phyloP scores from a whole-genome alignment of 2,329 filamentous ascomycete species.

The Talaromyces islandicus region DNA sequence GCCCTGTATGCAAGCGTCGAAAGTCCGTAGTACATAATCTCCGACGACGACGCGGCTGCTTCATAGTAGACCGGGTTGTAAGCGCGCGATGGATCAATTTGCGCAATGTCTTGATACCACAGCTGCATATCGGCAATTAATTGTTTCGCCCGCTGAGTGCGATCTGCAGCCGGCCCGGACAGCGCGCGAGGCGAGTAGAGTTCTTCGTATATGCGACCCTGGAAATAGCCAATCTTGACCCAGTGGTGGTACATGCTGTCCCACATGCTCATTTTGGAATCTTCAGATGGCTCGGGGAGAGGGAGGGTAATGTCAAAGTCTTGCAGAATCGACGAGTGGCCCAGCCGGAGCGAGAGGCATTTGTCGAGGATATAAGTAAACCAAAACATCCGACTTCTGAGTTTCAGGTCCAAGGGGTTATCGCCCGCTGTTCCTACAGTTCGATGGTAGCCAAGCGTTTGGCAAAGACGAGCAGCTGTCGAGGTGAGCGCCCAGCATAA shows the following conservation, averaged over 20 bases:
- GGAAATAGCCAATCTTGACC: slow-evolving; percentile 51
- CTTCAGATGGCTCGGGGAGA: slow-evolving; percentile 22
- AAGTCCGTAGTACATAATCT: slow-evolving; percentile 30
- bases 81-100: slow-evolving; percentile 14
- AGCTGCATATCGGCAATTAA: slow-evolving; percentile 9
- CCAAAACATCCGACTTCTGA: slow-evolving; percentile 51
- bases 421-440: slow-evolving; percentile 21
- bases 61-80: slow-evolving; percentile 18
- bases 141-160: slow-evolving; percentile 18
- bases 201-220: slow-evolving; percentile 55
- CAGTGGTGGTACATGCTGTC: slow-evolving; percentile 47
- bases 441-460: slow-evolving; percentile 58
- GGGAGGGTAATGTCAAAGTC: slow-evolving; percentile 56
- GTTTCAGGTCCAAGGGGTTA: slow-evolving; percentile 16
- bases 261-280: slow-evolving; percentile 27
- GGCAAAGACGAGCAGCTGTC: slow-evolving; percentile 55
- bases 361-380: slow-evolving; percentile 55
- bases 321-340: slow-evolving; percentile 52
- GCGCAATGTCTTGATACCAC: slow-evolving; percentile 11
- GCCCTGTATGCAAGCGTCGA: slow-evolving; percentile 36
- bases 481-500: slow-evolving; percentile 60
- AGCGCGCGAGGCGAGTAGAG: slow-evolving; percentile 43
- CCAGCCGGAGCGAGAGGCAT: slow-evolving; percentile 53
- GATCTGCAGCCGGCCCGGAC: slow-evolving; percentile 19
- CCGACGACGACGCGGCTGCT: slow-evolving; percentile 24